Conservation (phyloP, 2,329 filamentous ascomycete species). For the Cryphonectria naterciae region DNA sequence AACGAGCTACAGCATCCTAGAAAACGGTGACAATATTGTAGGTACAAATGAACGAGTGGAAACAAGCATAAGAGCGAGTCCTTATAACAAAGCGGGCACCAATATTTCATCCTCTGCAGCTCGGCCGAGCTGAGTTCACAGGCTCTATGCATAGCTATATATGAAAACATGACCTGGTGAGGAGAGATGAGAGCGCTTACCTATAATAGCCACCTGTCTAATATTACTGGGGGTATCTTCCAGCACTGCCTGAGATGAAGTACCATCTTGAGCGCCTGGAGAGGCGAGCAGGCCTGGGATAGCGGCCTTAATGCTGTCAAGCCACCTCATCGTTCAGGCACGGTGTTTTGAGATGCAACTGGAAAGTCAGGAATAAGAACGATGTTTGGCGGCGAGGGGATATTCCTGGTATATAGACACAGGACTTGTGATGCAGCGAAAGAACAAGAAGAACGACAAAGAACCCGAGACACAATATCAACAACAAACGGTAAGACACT, state of each 20-base stretch:
- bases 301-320: constrained; percentile 26
- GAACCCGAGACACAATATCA: constrained; percentile 4
- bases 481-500: neutral
- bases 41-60: neutral
- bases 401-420: neutral
- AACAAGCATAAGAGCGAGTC: neutral
- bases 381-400: neutral
- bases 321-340: constrained; percentile 26
- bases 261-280: constrained; percentile 13
- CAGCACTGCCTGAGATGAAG: constrained; percentile 15
- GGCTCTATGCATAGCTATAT: neutral
- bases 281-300: constrained; percentile 26
- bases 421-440: neutral
- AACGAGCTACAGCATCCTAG: neutral
- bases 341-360: neutral
- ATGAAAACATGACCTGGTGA: neutral
- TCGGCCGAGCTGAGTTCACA: neutral
- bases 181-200: constrained; percentile 10
- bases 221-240: constrained; percentile 29
- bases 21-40: neutral
- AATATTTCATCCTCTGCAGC: neutral
- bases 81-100: neutral
- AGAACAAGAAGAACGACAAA: neutral
- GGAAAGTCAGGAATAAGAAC: neutral
- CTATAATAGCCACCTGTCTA: constrained; percentile 39